These are phyloP conservation scores for Rhodocollybia butyracea DNA, from an alignment of 768 basidiomycete genomes.

Conservation along the genomic window DNA sequence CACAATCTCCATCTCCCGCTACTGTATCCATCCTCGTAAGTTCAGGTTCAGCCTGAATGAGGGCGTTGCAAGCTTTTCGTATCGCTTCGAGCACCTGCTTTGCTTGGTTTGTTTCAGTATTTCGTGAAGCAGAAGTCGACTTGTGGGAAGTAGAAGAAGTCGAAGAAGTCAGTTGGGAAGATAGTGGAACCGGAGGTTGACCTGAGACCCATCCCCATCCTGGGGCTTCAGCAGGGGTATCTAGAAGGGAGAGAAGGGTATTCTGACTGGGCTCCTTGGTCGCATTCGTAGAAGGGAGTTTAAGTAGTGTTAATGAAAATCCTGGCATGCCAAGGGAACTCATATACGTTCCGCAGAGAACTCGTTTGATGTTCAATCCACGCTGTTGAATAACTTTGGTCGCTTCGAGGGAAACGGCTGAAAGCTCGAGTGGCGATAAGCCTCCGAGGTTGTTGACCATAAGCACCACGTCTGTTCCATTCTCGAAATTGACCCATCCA, in stretches of 20 bases:
- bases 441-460: constrained; percentile 89
- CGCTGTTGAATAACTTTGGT: constrained; percentile 50
- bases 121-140: constrained; percentile 21
- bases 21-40: constrained; percentile 91
- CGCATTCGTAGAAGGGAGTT: constrained; percentile 55
- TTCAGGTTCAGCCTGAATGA: constrained; percentile 80
- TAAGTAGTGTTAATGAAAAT: constrained; percentile 79
- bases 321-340: constrained; percentile 88
- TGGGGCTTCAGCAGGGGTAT: constrained; percentile 62
- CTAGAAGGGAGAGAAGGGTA: constrained; percentile 63
- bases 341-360: constrained; percentile 86
- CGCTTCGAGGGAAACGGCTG: constrained; percentile 63
- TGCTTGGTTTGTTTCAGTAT: constrained; percentile 50
- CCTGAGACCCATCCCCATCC: constrained; percentile 84
- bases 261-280: constrained; percentile 32
- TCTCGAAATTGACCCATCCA: constrained; percentile 67
- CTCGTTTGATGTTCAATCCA: constrained; percentile 55
- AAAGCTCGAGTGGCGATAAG: constrained; percentile 77
- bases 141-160: constrained; percentile 9
- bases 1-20: constrained; percentile 82
- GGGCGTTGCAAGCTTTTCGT: constrained; percentile 49
- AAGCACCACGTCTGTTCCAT: constrained; percentile 49
- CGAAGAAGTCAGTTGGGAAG: constrained; percentile 14
- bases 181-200: constrained; percentile 30
- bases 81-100: neutral